Base-by-base conservation (phyloP, 164 flowering plant species). In the Taxillus chinensis region DNA sequence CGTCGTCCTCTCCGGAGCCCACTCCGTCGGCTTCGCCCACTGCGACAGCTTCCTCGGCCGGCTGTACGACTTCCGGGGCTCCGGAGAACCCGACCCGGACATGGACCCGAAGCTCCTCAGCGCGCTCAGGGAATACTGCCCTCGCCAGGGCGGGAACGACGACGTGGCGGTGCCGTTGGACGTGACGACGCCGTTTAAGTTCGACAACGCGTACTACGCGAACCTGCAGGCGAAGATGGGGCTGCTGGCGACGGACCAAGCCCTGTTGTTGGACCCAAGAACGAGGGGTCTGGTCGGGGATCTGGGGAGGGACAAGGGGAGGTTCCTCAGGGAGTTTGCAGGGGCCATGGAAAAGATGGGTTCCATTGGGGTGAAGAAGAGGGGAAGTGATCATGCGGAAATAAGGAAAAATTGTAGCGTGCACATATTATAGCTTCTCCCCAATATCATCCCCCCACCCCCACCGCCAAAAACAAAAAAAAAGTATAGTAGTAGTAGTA, bases 271-370 rank as follows among this genome's bases (percentile, higher is more conserved):
- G 78, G 92, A 93, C 71, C 81, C 81, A 5, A 79, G 95, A 65
- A 90, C 90, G 2, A 74, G 63, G 72, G 73, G 82, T 2, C 8
- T 86, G 41, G 99, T 89, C 12, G 75, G 75, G 64, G 79, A 46
- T 17, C 61, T 86, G 41, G 90, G 81, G 4, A 81, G 73, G 75
- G 86, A 91, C 68, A 83, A 85, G 71, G 64, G 76, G 17, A 72
- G 41, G 67, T 95, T 91, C 65, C 87, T 89, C 59, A 74, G 79
- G 63, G 92, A 83, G 3, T 95, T 95, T 73, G 74, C 81, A 0
- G 55, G 38, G n/a, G 95, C 90, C 1, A 91, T 91, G 92, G 97
- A 83, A 5, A 91, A 79, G 64, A 79, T 95, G 96, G 93, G 99
- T 0, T 63, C 78, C 1, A 27, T 27, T 27, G 81, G 86, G 17